A percentile compares a stretch with the other conserved stretches of the same genome.
Evolutionary conservation across 164 flowering plant species (phyloP).

Genomic region (Saururus chinensis): DNA sequence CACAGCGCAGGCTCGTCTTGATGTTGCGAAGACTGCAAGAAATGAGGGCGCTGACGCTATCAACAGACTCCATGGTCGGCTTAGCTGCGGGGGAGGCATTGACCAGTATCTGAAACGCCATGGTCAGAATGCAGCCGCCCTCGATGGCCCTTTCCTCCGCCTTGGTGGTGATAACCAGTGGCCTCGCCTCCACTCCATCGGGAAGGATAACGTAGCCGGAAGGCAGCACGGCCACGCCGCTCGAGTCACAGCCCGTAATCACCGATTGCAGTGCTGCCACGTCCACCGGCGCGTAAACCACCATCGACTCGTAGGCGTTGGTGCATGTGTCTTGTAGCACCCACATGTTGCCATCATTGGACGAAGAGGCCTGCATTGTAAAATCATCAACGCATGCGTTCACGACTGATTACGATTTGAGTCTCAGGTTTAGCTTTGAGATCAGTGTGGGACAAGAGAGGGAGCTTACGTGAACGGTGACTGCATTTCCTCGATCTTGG

Average conservation of each 20-base stretch:
- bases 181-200: constrained; percentile 75
- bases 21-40: constrained; percentile 67
- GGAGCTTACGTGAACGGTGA: constrained; percentile 55
- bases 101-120: constrained; percentile 70
- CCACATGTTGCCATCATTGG: constrained; percentile 64
- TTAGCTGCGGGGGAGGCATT: constrained; percentile 61
- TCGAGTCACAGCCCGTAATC: constrained; percentile 82
- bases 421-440: no score
- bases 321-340: constrained; percentile 79
- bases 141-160: constrained; percentile 62
- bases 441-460: no score
- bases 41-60: constrained; percentile 59
- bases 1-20: constrained; percentile 76
- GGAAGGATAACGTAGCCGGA: constrained; percentile 92
- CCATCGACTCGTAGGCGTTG: constrained; percentile 70
- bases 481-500: constrained; percentile 86
- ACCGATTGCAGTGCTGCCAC: constrained; percentile 63
- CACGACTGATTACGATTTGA: no score
- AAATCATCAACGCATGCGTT: not conserved
- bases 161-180: constrained; percentile 61
- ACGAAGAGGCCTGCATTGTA: constrained; percentile 38
- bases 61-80: constrained; percentile 58
- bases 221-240: constrained; percentile 59
- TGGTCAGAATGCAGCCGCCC: constrained; percentile 83
- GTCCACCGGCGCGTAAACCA: constrained; percentile 78